A percentile compares a stretch with the other conserved stretches of the same genome.
These are phyloP conservation scores for Aureobasidium sp. DNA, from an alignment of 2,329 filamentous ascomycete species.

Conservation along the genomic window DNA sequence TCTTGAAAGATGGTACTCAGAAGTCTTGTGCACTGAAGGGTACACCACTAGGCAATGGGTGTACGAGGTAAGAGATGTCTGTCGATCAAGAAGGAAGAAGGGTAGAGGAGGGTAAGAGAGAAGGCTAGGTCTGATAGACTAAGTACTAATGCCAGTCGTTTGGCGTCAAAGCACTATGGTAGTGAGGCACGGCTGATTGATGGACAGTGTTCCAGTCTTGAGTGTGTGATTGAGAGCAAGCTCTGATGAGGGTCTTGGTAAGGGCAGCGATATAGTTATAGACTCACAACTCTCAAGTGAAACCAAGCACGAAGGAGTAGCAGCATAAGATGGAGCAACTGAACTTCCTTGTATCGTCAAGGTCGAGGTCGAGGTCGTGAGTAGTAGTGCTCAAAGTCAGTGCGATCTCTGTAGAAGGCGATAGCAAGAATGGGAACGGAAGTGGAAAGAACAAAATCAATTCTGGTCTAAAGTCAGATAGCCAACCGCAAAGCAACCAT, in stretches of 20 bases:
- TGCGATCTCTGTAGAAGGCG: neutral
- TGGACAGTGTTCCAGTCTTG: neutral
- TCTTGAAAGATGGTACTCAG: neutral
- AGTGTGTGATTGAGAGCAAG: neutral
- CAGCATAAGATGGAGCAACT: neutral
- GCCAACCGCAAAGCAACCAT: constrained; percentile 1
- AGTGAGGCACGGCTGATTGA: neutral
- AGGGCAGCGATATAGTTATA: neutral
- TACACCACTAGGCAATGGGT: neutral
- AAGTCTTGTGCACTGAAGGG: neutral
- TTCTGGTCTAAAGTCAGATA: constrained; percentile 10
- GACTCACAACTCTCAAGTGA: neutral
- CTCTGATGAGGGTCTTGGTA: neutral
- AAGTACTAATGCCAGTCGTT: neutral
- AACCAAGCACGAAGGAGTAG: neutral
- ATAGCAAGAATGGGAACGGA: neutral
- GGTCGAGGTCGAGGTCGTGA: neutral
- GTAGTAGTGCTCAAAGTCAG: too few relatives aligned
- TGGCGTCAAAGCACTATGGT: neutral
- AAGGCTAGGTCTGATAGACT: neutral
- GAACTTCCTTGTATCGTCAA: neutral
- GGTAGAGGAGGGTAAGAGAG: neutral
- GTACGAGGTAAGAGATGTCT: too few relatives aligned
- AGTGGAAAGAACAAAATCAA: neutral
- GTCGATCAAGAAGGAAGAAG: too few relatives aligned